These are phyloP conservation scores for Trichosporon faecale DNA, from an alignment of 1,284 basidiomycete genomes.

Conservation along the genomic window DNA sequence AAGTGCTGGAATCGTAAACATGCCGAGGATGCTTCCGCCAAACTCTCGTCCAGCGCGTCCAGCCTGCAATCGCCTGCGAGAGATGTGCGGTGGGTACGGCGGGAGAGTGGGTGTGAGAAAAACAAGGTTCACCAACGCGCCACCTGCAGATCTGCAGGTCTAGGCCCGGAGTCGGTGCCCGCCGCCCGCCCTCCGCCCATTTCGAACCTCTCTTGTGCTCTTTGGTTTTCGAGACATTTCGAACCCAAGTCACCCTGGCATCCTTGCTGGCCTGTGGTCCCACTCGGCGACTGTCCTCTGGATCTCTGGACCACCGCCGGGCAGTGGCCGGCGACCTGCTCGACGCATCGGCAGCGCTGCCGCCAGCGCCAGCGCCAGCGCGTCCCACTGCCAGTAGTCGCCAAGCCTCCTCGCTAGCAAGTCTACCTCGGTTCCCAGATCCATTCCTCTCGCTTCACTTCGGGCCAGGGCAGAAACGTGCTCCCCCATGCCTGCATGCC, in stretches of 20 bases:
- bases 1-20: not conserved
- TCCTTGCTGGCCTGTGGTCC: not conserved
- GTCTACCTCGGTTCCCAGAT: too few relatives aligned
- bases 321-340: too few relatives aligned
- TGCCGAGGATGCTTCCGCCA: not conserved
- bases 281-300: too few relatives aligned
- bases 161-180: not conserved
- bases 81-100: not conserved
- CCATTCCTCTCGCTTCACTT: too few relatives aligned
- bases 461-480: too few relatives aligned
- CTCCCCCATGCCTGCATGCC: too few relatives aligned
- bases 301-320: too few relatives aligned
- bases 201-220: not conserved
- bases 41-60: too few relatives aligned
- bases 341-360: too few relatives aligned
- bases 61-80: not conserved
- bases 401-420: not conserved
- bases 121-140: not conserved
- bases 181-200: not conserved
- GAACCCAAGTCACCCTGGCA: not conserved
- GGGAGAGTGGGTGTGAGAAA: not conserved
- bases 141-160: not conserved
- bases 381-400: too few relatives aligned
- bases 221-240: not conserved
- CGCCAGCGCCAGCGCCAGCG: too few relatives aligned